Percentiles rank a stretch among this genome's conserved stretches.
These are phyloP conservation scores for Verticillium tricorpus DNA, from an alignment of 2,329 filamentous ascomycete genomes.

Conservation along the genomic window DNA sequence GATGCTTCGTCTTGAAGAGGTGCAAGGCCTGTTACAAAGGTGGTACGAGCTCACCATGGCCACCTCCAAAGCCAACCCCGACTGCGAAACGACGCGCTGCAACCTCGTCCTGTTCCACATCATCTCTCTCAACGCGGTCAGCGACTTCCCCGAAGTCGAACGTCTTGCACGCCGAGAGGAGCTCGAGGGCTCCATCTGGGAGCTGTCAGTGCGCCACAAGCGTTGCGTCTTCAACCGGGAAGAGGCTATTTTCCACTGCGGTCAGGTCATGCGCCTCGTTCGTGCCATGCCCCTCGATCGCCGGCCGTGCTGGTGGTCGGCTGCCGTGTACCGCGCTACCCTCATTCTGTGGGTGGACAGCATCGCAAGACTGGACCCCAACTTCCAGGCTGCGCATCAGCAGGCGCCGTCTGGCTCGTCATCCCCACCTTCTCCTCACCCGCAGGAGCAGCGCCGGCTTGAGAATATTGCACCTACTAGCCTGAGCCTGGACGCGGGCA, in stretches of 20 bases:
- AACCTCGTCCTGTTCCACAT: slow-evolving; percentile 68
- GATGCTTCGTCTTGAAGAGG: slow-evolving; percentile 57
- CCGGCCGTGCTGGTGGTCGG: slow-evolving; percentile 67
- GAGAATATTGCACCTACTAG: slow-evolving; percentile 2
- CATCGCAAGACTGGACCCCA: slow-evolving; percentile 32
- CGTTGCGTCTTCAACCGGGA: slow-evolving; percentile 59
- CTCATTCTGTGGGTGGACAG: slow-evolving; percentile 61
- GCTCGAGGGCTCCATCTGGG: slow-evolving; percentile 51
- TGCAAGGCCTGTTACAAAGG: slow-evolving; percentile 57
- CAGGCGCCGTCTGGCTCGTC: not conserved
- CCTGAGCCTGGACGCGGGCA: slow-evolving; percentile 1
- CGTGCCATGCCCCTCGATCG: slow-evolving; percentile 54
- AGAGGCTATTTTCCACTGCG: slow-evolving; percentile 63
- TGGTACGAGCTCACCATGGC: slow-evolving; percentile 63
- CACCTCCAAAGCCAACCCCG: slow-evolving; percentile 49
- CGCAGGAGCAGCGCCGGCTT: not conserved
- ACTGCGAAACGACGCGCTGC: slow-evolving; percentile 56
- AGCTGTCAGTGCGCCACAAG: slow-evolving; percentile 51
- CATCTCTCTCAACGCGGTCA: slow-evolving; percentile 64
- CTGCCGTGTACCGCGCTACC: slow-evolving; percentile 62
- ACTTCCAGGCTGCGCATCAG: slow-evolving; percentile 23
- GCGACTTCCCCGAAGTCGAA: slow-evolving; percentile 65
- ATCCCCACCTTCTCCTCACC: slow-evolving; percentile 11
- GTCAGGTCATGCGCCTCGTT: slow-evolving; percentile 60
- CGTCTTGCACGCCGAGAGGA: slow-evolving; percentile 58